Conservation (phyloP, 2,329 filamentous ascomycete species). For the Pyrenochaeta sp. region DNA sequence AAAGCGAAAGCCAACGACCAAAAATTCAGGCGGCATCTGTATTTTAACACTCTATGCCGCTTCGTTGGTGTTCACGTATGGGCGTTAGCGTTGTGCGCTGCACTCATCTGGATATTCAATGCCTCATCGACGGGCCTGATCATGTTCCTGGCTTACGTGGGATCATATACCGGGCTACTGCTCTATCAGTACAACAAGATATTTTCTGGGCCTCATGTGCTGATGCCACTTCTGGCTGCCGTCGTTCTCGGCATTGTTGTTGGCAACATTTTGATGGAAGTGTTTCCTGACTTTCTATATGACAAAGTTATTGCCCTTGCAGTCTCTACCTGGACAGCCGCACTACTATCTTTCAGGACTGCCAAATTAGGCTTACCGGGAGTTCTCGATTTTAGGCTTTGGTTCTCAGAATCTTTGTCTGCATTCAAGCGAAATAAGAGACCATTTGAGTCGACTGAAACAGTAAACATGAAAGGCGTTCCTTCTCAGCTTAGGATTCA, state of each 20-base stretch:
- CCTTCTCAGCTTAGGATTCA: slow-evolving; percentile 26
- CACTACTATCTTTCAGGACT: slow-evolving; percentile 56
- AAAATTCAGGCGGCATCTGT: slow-evolving; percentile 57
- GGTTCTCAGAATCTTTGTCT: slow-evolving; percentile 31
- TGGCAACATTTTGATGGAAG: slow-evolving; percentile 54
- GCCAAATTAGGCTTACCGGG: slow-evolving; percentile 59
- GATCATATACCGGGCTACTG: slow-evolving; percentile 60
- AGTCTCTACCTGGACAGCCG: slow-evolving; percentile 60
- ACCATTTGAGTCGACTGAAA: slow-evolving; percentile 23
- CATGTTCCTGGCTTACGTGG: slow-evolving; percentile 60
- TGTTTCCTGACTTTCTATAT: slow-evolving; percentile 53
- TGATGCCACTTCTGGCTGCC: slow-evolving; percentile 58
- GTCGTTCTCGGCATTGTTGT: slow-evolving; percentile 55
- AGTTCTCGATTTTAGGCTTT: slow-evolving; percentile 34
- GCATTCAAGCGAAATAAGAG: slow-evolving; percentile 16
- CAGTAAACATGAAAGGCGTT: slow-evolving; percentile 34
- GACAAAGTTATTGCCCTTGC: slow-evolving; percentile 58
- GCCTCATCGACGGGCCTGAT: slow-evolving; percentile 50
- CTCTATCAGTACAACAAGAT: slow-evolving; percentile 61
- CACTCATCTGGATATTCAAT: slow-evolving; percentile 62
- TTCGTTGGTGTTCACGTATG: slow-evolving; percentile 62
- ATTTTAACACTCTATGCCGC: slow-evolving; percentile 59
- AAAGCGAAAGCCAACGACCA: slow-evolving; percentile 55
- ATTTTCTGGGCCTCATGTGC: slow-evolving; percentile 58
- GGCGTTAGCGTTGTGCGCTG: slow-evolving; percentile 59